A percentile compares a stretch with the other conserved stretches of the same genome.
Evolutionary conservation across 1,284 basidiomycete genomes (phyloP).

Genomic region (Tylopilus sp.): DNA sequence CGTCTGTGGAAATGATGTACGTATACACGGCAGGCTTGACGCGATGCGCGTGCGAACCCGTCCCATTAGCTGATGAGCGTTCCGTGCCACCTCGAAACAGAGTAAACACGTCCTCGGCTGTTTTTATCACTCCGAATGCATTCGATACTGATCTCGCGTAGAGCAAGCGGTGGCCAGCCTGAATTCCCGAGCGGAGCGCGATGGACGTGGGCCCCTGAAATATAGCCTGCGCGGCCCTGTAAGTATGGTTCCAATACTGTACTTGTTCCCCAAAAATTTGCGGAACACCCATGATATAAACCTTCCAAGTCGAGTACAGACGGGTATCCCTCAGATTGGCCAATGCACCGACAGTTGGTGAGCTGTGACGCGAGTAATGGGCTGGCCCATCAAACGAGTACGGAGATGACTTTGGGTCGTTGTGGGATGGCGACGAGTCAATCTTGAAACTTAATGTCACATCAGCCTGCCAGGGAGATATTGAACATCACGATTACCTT

Average conservation of each 20-base stretch:
- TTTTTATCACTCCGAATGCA: slow-evolving; percentile 55
- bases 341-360: slow-evolving; percentile 60
- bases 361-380: slow-evolving; percentile 65
- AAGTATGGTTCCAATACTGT: slow-evolving; percentile 63
- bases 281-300: slow-evolving; percentile 60
- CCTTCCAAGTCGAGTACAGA: slow-evolving; percentile 78
- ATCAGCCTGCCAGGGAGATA: slow-evolving; percentile 1
- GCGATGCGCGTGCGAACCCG: slow-evolving; percentile 40
- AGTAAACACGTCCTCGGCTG: slow-evolving; percentile 43
- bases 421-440: slow-evolving; percentile 37
- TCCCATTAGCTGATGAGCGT: slow-evolving; percentile 18
- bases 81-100: slow-evolving; percentile 47
- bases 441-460: slow-evolving; percentile 36
- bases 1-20: slow-evolving; percentile 66
- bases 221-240: slow-evolving; percentile 67
- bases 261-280: slow-evolving; percentile 56
- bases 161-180: slow-evolving; percentile 67
- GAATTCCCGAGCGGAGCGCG: slow-evolving; percentile 62
- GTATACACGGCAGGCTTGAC: slow-evolving; percentile 78
- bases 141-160: slow-evolving; percentile 66
- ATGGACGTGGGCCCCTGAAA: slow-evolving; percentile 60
- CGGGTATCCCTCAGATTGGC: slow-evolving; percentile 59
- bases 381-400: slow-evolving; percentile 73
- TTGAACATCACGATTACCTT: slow-evolving; percentile 42
- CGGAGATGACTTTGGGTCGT: slow-evolving; percentile 39